Evolutionary conservation across 2,329 filamentous ascomycete species (phyloP).

Genomic region (Colletotrichum tanaceti): DNA sequence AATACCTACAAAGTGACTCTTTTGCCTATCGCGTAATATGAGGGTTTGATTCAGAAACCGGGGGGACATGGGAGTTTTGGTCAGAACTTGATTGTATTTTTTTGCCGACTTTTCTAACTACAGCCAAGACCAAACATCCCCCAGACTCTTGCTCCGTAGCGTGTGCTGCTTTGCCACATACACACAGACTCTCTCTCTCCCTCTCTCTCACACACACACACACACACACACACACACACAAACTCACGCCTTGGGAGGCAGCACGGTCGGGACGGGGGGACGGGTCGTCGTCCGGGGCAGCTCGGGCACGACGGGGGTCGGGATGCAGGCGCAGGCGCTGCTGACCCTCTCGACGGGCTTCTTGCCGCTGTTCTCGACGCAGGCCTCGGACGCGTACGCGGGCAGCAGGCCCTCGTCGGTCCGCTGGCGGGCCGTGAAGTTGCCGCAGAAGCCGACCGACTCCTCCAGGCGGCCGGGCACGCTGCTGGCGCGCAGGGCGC

Average conservation of each 20-base stretch:
- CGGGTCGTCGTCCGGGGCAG: slow-evolving; percentile 44
- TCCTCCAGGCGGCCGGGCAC: slow-evolving; percentile 42
- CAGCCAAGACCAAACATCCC: no score
- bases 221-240: no score
- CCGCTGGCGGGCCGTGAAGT: slow-evolving; percentile 34
- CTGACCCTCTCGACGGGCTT: slow-evolving; percentile 41
- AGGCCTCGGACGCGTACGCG: slow-evolving; percentile 40
- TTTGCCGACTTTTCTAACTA: no score
- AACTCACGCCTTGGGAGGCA: slow-evolving; percentile 39
- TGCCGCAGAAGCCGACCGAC: slow-evolving; percentile 41
- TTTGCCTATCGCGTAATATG: no score
- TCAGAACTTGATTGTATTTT: no score
- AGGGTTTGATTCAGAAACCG: no score
- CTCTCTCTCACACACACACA: no score
- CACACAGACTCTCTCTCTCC: no score
- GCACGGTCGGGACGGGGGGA: slow-evolving; percentile 42
- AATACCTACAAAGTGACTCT: no score
- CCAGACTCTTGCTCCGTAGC: no score
- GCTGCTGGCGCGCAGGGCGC: slow-evolving; percentile 39
- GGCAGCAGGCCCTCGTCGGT: slow-evolving; percentile 38
- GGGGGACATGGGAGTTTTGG: no score
- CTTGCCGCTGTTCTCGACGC: slow-evolving; percentile 29
- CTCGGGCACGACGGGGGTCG: slow-evolving; percentile 43
- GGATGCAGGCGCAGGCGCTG: slow-evolving; percentile 43
- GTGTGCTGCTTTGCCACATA: no score